Evolutionary conservation across 768 basidiomycete genomes (phyloP), one percentile per base, ranked within the genome.

Genomic region (Psilocybe azurescens): DNA sequence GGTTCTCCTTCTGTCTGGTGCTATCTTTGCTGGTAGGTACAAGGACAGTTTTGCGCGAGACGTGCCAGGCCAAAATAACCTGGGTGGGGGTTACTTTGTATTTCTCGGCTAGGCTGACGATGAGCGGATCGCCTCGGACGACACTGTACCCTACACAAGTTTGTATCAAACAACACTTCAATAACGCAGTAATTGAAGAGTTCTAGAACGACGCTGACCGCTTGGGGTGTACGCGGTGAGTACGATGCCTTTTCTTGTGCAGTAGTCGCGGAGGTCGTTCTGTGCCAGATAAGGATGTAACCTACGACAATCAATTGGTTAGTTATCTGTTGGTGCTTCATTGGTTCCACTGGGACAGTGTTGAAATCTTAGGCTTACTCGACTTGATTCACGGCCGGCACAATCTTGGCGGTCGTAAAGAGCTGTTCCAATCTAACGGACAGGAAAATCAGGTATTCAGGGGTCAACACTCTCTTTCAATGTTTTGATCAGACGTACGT

Each of bases 281-380:
- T 86, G 83, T 0, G 78, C 76, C n/a, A 84, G 78, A 65, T 84
- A 84, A 9, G 83, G 83, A 57, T 86, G 81, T 57, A 84, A 49
- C 63, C 81, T 84, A 61, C 2, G 3, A 14, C 13, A 11, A 30
- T n/a, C n/a, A 10, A 46, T n/a, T n/a, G 14, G 41, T 58, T 11
- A 41, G 16, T 3, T 39, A 11, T 1, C 24, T 8, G n/a, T 39
- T 33, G 16, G 24, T 48, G 18, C 29, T 4, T 18, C 38, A 44
- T 44, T n/a, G n/a, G 41, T 16, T 13, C 14, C n/a, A 13, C 7
- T 14, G 41, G 41, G 14, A 6, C 33, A 11, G 33, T 36, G 24
- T 36, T 14, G n/a, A 7, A 16, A 24, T 3, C 11, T 16, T 10
- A 20, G 5, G 69, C 78, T 53, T 46, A 80, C 80, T 83, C 81